Conservation (phyloP, 768 basidiomycete genomes). For the Lactifluus rugatus region DNA sequence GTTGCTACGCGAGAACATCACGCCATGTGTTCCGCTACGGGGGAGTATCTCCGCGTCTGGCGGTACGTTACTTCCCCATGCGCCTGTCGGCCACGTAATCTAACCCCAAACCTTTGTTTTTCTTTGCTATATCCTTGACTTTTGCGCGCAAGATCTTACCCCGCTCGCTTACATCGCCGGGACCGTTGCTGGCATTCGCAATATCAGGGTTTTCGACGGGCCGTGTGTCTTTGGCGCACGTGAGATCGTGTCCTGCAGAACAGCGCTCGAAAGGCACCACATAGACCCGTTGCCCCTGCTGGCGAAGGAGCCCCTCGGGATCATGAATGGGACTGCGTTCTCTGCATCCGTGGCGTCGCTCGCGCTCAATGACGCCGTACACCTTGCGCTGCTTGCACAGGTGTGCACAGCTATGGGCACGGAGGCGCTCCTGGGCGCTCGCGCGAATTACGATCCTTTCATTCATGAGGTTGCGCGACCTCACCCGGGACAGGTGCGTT, state of each 20-base stretch:
- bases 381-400: slow-evolving; percentile 56
- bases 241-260: slow-evolving; percentile 40
- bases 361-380: slow-evolving; percentile 64
- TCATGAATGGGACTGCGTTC: slow-evolving; percentile 81
- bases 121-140: slow-evolving; percentile 2
- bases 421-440: slow-evolving; percentile 69
- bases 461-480: slow-evolving; percentile 68
- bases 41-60: slow-evolving; percentile 81
- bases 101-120: not conserved
- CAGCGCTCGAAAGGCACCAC: slow-evolving; percentile 49
- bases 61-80: slow-evolving; percentile 34
- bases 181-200: slow-evolving; percentile 66
- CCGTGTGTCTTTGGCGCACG: slow-evolving; percentile 38
- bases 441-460: slow-evolving; percentile 67
- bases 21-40: slow-evolving; percentile 73
- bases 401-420: slow-evolving; percentile 75
- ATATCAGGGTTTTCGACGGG: slow-evolving; percentile 63
- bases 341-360: slow-evolving; percentile 68
- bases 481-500: slow-evolving; percentile 67
- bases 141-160: slow-evolving; percentile 12
- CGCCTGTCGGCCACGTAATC: not conserved
- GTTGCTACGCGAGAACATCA: slow-evolving; percentile 61
- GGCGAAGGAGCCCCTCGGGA: slow-evolving; percentile 71
- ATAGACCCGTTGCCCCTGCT: slow-evolving; percentile 57
- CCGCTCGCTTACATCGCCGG: slow-evolving; percentile 39